These are phyloP conservation scores for Selenicereus undatus DNA, from an alignment of 148 eudicot genomes.

Conservation along the genomic window DNA sequence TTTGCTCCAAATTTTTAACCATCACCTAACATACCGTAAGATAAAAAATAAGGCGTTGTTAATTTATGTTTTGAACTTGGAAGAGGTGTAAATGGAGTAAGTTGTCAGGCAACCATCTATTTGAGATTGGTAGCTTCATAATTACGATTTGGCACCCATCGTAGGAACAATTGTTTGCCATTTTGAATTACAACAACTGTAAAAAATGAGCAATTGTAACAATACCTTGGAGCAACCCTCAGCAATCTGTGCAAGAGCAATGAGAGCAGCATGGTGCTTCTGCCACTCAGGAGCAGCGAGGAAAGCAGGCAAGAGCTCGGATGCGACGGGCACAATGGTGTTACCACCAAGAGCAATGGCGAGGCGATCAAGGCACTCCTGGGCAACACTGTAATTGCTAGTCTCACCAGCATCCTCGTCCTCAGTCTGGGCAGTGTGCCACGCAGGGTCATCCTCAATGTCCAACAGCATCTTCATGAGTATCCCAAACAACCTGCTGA, in stretches of 20 bases:
- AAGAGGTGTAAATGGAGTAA: background rate
- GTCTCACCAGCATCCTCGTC: slow-evolving; percentile 90
- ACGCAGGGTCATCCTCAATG: slow-evolving; percentile 75
- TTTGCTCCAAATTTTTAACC: slow-evolving; percentile 85
- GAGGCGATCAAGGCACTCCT: slow-evolving; percentile 75
- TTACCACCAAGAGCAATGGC: slow-evolving; percentile 82
- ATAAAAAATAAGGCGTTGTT: background rate
- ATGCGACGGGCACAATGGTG: slow-evolving; percentile 84
- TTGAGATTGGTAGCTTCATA: no score
- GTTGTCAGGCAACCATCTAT: background rate
- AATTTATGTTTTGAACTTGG: background rate
- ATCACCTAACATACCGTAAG: slow-evolving; percentile 57
- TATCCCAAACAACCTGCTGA: slow-evolving; percentile 59
- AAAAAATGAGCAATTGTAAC: no score
- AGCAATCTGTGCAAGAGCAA: slow-evolving; percentile 89
- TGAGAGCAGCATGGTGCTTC: slow-evolving; percentile 83
- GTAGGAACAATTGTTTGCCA: no score
- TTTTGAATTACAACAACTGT: no score
- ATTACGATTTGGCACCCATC: background rate
- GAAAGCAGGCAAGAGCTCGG: slow-evolving; percentile 63
- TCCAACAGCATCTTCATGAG: slow-evolving; percentile 78
- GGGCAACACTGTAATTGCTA: slow-evolving; percentile 74
- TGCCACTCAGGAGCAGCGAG: slow-evolving; percentile 86
- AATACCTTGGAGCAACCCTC: slow-evolving; percentile 91
- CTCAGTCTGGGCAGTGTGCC: slow-evolving; percentile 74